A percentile compares a stretch with the other conserved stretches of the same genome.
Conservation (phyloP, 495 filamentous ascomycete genomes). For the Cercophora scortea region DNA sequence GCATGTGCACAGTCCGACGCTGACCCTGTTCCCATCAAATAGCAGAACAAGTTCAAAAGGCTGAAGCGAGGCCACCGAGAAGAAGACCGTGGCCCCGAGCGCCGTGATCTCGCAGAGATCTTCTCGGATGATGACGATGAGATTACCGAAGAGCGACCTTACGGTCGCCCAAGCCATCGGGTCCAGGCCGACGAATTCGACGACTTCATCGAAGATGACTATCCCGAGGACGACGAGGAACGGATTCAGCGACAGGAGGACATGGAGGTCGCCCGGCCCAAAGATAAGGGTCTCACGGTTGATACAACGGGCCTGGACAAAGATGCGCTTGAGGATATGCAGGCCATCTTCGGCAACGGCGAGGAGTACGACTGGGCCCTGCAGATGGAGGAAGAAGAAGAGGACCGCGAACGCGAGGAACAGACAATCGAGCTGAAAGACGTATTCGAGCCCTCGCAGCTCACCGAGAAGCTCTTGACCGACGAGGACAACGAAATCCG, state of each 20-base stretch:
- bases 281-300: constrained; percentile 56
- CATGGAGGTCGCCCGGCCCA: constrained; percentile 70
- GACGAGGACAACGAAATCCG: constrained; percentile 92
- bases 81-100: constrained; percentile 46
- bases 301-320: constrained; percentile 74
- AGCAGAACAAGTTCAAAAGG: constrained; percentile 83
- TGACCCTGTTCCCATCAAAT: background rate
- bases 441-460: constrained; percentile 93
- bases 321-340: constrained; percentile 88
- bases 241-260: constrained; percentile 73
- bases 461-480: constrained; percentile 86
- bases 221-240: constrained; percentile 78
- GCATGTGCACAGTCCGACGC: background rate
- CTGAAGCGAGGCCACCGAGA: constrained; percentile 88
- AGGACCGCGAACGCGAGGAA: constrained; percentile 58
- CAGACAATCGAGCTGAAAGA: constrained; percentile 83
- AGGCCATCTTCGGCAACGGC: constrained; percentile 88
- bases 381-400: constrained; percentile 74
- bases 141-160: constrained; percentile 48
- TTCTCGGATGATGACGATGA: constrained; percentile 93
- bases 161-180: constrained; percentile 42
- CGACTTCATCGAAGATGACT: constrained; percentile 96
- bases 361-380: constrained; percentile 93
- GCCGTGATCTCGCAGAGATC: constrained; percentile 75
- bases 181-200: constrained; percentile 78